Conservation (phyloP, 208 protist genomes). For the Blastocrithidia nonstop region DNA sequence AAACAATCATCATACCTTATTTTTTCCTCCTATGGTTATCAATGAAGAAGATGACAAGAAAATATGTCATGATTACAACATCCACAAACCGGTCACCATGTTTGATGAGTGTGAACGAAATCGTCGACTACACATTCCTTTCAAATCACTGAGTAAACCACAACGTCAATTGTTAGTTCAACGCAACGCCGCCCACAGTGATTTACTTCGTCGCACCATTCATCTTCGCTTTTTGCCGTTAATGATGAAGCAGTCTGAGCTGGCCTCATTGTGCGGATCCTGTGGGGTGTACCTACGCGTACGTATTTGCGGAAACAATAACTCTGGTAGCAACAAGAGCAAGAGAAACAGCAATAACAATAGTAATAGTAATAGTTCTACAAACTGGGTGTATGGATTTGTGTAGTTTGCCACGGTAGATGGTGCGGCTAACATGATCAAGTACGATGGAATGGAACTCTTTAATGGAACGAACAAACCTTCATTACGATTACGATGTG, state of each 20-base stretch:
- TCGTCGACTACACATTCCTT: constrained; percentile 34
- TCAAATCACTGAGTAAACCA: constrained; percentile 48
- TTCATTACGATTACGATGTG: constrained; percentile 41
- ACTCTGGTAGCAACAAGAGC: constrained; percentile 21
- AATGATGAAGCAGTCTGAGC: constrained; percentile 38
- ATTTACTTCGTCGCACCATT: constrained; percentile 42
- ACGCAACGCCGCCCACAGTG: constrained; percentile 17
- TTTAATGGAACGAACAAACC: constrained; percentile 21
- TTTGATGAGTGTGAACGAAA: no score
- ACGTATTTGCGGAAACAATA: constrained; percentile 52
- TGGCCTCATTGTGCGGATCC: constrained; percentile 32
- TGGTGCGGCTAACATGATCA: constrained; percentile 27
- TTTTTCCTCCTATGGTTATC: no score
- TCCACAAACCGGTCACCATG: no score
- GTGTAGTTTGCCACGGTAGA: constrained; percentile 34
- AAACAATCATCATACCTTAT: no score
- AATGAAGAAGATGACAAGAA: no score
- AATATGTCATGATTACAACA: no score
- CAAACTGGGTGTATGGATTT: constrained; percentile 56
- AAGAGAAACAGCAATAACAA: no score
- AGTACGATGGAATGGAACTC: constrained; percentile 32
- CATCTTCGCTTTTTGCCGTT: constrained; percentile 50
- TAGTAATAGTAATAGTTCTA: not conserved
- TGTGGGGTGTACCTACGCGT: constrained; percentile 50
- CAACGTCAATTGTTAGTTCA: constrained; percentile 25